Base-by-base conservation (phyloP, 306 rosid genomes). In the Abrus pulchellus region DNA sequence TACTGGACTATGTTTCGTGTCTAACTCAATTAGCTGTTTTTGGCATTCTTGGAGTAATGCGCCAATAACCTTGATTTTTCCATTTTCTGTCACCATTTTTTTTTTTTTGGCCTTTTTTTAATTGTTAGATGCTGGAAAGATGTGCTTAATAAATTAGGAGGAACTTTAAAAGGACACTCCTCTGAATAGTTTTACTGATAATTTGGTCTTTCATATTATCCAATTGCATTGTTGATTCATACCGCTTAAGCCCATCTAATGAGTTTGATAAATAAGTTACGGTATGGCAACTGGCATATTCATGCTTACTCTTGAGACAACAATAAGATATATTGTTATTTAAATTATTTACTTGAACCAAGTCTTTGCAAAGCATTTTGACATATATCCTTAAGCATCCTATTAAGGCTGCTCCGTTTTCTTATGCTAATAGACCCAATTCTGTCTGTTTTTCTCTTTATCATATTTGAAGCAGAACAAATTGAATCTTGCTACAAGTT, bases 41-140 rank as follows among this genome's bases (percentile, higher is more conserved):
- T 63, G 90, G 90, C 30, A 83, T 86, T 80, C 82, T 86, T 45
- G 90, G 90, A 85, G 90, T 86, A 83, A 80, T 75, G 47, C 45
- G 33, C 53, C 20, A 48, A 29, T 60, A 20, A 76, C n/a, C 29
- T 73, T 41, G 41, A 68, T 60, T 44, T 9, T 7, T 44, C 49
- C 2, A 44, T 20, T 20, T 20, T 20, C 20, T 20, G 20, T 20
- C 20, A 20, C 20, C 20, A 20, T 38, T 38, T 5, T 38, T 64
- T 64, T 54, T 8, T 38, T 38, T 38, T 9, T 13, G 29, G 29
- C 34, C 66, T 3, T 11, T 48, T 44, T 7, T 44, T 44, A 44
- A 8, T 54, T 14, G 11, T 54, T 27, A 54, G 32, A 20, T 54
- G 61, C 61, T 20, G 20, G 11, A 44, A 44, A 10, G 6, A 10